Conservation (phyloP, 208 protist genomes). For the Crithidia acanthocephali region DNA sequence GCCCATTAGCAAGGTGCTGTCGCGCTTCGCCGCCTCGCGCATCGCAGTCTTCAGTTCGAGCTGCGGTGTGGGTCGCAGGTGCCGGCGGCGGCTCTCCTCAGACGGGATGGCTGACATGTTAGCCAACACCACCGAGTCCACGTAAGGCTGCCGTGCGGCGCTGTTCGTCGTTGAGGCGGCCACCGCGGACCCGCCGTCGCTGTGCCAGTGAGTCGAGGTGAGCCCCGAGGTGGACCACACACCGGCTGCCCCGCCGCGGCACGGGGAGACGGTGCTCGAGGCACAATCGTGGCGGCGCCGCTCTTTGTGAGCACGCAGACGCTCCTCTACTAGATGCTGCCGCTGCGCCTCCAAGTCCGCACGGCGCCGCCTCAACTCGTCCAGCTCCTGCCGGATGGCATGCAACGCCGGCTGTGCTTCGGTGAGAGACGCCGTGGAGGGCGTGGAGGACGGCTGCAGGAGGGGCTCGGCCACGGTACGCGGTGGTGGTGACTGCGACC, state of each 20-base stretch:
- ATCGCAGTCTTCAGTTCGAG: slow-evolving; percentile 65
- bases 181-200: slow-evolving; percentile 5
- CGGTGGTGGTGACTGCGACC: neutral
- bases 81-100: slow-evolving; percentile 42
- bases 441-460: neutral
- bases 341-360: slow-evolving; percentile 60
- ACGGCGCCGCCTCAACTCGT: slow-evolving; percentile 54
- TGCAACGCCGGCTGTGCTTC: slow-evolving; percentile 28
- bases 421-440: neutral
- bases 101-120: slow-evolving; percentile 26
- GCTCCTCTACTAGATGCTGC: slow-evolving; percentile 38
- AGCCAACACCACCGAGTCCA: slow-evolving; percentile 5
- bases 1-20: slow-evolving; percentile 68
- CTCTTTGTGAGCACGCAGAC: neutral
- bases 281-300: neutral
- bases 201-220: neutral
- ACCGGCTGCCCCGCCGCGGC: neutral
- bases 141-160: slow-evolving; percentile 4
- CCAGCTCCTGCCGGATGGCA: slow-evolving; percentile 60
- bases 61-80: slow-evolving; percentile 39
- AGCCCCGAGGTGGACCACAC: slow-evolving; percentile 9
- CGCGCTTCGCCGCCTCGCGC: slow-evolving; percentile 39
- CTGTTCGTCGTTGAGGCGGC: neutral
- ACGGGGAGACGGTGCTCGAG: neutral
- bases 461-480: neutral